phyloP scores from a whole-genome alignment of 805 yeast genomes.

The Saccharomycopsis sp. region DNA sequence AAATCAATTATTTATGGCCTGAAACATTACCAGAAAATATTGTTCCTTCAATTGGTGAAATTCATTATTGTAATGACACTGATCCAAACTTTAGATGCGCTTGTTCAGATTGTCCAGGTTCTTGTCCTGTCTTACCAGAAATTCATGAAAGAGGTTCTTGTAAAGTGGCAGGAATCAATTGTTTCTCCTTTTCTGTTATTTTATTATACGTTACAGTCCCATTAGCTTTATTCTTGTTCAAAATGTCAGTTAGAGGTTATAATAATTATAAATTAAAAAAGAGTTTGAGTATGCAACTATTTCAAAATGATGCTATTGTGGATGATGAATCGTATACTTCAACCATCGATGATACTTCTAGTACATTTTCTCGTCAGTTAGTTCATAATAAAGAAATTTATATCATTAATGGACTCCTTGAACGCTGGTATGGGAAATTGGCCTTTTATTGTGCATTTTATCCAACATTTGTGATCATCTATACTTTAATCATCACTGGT shows the following conservation, averaged over 20 bases:
- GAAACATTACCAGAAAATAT: constrained; percentile 21
- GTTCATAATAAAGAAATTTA: constrained; percentile 29
- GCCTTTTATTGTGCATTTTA: constrained; percentile 52
- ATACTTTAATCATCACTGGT: constrained; percentile 31
- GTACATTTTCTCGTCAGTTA: constrained; percentile 18
- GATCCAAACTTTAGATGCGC: constrained; percentile 59
- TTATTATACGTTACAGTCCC: constrained; percentile 33
- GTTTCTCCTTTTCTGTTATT: constrained; percentile 58
- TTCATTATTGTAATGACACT: constrained; percentile 46
- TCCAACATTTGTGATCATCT: constrained; percentile 44
- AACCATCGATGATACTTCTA: constrained; percentile 20
- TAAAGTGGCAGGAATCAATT: constrained; percentile 52
- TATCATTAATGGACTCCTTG: constrained; percentile 37
- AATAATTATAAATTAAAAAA: constrained; percentile 19
- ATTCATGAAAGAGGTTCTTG: constrained; percentile 31
- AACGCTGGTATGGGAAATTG: constrained; percentile 35
- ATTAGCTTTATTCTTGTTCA: constrained; percentile 19
- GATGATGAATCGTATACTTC: constrained; percentile 21
- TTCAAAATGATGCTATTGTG: constrained; percentile 29
- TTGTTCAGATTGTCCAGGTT: constrained; percentile 76
- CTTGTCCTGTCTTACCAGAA: constrained; percentile 63
- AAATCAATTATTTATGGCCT: constrained; percentile 63
- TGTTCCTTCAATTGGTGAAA: constrained; percentile 23
- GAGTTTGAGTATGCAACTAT: constrained; percentile 25
- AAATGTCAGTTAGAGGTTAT: constrained; percentile 19